Base-by-base conservation (phyloP, 805 yeast species). In the Candida odintsovae region DNA sequence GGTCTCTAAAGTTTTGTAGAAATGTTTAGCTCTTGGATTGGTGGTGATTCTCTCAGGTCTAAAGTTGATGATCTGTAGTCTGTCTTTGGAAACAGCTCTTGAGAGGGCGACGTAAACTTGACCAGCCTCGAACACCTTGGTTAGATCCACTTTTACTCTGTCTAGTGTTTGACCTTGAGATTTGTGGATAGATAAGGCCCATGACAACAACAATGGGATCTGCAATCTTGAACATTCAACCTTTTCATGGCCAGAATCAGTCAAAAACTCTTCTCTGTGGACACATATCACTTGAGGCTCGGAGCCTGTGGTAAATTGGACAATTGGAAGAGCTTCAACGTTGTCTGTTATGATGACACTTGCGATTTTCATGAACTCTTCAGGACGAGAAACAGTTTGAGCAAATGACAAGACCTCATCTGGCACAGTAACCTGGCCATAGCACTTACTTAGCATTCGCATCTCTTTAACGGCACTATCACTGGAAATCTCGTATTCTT, bases 161-260 rank as follows among this genome's bases (percentile, higher is more conserved):
- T 77, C 80, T 40, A 86, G 72, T 0, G 95, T 85, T 66, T 86
- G 95, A 3, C 95, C 95, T 61, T 86, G 95, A 0, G 94, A 79
- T 61, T 86, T 86, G 59, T 86, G 95, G 43, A 86, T 86, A 0
- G 94, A 86, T 54, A 86, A 63, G 0, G 95, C 90, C 94, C 94
- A 86, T 21, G 94, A 81, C 33, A 86, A 65, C 47, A 84, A 69
- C 26, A 86, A 67, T 1, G 95, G 95, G 3, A 85, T 54, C 59
- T 86, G 95, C 0, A 52, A 59, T 57, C 90, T 70, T 8, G 62
- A 62, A 9, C 73, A 44, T 15, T 50, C 52, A 16, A 54, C 52
- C 20, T 52, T 54, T 3, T 56, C 47, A 25, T 60, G 73, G 0
- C 63, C 59, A 1, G 57, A 48, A 39, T 73, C 75, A 37, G 31